Evolutionary conservation across 345 rosid species (phyloP).

Genomic region (Microcos paniculata): DNA sequence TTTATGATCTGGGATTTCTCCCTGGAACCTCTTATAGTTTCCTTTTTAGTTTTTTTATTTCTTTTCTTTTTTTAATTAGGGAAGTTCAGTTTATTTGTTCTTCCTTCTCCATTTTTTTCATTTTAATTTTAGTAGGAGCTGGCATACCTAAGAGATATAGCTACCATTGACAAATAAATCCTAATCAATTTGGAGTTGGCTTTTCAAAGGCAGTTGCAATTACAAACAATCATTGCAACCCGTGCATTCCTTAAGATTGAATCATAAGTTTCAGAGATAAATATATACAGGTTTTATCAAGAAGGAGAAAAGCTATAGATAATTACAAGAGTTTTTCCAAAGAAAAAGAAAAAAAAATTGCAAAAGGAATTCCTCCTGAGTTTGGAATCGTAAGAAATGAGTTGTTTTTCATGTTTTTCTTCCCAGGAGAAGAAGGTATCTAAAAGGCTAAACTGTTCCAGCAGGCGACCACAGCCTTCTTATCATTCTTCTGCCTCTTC

Average conservation of each 20-base stretch:
- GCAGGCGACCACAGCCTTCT: conserved; percentile 13
- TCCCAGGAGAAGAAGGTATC: conserved; percentile 47
- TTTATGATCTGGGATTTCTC: background rate
- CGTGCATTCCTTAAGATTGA: background rate
- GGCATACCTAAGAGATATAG: background rate
- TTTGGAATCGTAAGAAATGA: conserved; percentile 40
- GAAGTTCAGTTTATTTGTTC: background rate
- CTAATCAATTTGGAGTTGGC: background rate
- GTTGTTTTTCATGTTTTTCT: conserved; percentile 79
- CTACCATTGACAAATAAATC: background rate
- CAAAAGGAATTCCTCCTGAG: background rate
- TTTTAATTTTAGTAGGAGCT: background rate
- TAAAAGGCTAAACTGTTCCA: conserved; percentile 26
- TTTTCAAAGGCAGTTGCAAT: background rate
- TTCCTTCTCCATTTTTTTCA: background rate
- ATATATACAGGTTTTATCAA: background rate
- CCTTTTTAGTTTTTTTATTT: background rate
- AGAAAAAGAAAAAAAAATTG: background rate
- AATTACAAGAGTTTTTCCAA: too few relatives aligned
- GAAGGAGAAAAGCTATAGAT: background rate
- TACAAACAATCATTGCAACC: background rate
- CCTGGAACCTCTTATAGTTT: background rate
- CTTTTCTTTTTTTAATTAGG: background rate
- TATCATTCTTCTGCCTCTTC: conserved; percentile 16
- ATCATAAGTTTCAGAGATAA: background rate